phyloP scores from a whole-genome alignment of 306 rosid species.

The Trifolium repens region DNA sequence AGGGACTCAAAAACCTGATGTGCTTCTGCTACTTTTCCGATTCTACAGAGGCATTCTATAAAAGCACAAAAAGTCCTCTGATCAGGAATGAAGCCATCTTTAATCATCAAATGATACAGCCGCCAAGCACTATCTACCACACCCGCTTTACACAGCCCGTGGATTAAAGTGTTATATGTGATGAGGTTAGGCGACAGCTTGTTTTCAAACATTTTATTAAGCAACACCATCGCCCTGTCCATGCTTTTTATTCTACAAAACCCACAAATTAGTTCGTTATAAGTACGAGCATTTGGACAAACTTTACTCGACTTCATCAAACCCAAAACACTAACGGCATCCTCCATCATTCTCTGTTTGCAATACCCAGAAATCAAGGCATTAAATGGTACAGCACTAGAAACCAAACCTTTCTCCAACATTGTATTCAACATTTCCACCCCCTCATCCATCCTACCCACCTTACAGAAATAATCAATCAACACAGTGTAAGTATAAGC shows the following conservation, averaged over 20 bases:
- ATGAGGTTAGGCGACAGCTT: constrained; percentile 61
- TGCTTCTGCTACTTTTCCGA: constrained; percentile 65
- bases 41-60: constrained; percentile 66
- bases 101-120: constrained; percentile 71
- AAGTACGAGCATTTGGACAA: constrained; percentile 66
- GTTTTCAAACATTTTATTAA: constrained; percentile 62
- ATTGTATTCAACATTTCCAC: constrained; percentile 53
- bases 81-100: constrained; percentile 71
- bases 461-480: constrained; percentile 65
- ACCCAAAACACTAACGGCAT: constrained; percentile 61
- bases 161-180: constrained; percentile 75
- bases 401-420: constrained; percentile 68
- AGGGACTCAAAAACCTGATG: constrained; percentile 62
- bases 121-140: constrained; percentile 67
- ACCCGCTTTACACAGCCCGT: constrained; percentile 75
- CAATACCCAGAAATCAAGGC: constrained; percentile 80
- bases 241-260: constrained; percentile 63
- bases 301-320: constrained; percentile 69
- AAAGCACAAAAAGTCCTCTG: constrained; percentile 62
- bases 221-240: constrained; percentile 80
- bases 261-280: constrained; percentile 78
- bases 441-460: constrained; percentile 60
- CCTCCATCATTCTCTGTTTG: constrained; percentile 60
- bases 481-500: constrained; percentile 72
- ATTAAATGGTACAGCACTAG: constrained; percentile 65